Percentiles rank a stretch among this genome's conserved stretches.
These are phyloP conservation scores for Aspergillus felis DNA, from an alignment of 2,329 filamentous ascomycete genomes.

Conservation along the genomic window DNA sequence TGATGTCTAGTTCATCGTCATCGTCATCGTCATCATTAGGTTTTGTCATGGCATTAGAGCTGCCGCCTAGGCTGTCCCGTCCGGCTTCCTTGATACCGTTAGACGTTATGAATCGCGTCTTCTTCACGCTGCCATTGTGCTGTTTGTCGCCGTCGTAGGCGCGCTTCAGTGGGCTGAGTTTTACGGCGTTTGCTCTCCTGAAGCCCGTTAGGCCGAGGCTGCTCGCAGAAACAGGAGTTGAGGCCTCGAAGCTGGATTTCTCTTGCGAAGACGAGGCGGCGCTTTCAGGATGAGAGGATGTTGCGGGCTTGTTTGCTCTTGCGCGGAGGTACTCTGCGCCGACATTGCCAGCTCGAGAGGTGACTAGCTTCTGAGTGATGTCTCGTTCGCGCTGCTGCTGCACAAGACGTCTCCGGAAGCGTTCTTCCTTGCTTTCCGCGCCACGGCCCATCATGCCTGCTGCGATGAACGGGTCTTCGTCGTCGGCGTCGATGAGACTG, in stretches of 20 bases:
- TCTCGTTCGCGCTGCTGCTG: slow-evolving; percentile 44
- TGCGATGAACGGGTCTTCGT: slow-evolving; percentile 41
- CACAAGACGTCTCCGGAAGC: slow-evolving; percentile 39
- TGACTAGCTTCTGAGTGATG: slow-evolving; percentile 40
- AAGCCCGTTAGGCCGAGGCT: slow-evolving; percentile 23
- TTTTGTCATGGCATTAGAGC: slow-evolving; percentile 35
- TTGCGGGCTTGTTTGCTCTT: slow-evolving; percentile 22
- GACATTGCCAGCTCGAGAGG: slow-evolving; percentile 30
- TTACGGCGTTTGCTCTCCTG: slow-evolving; percentile 37
- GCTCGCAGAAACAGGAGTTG: slow-evolving; percentile 9
- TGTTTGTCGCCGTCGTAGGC: slow-evolving; percentile 32
- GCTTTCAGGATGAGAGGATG: slow-evolving; percentile 4
- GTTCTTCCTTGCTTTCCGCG: slow-evolving; percentile 39
- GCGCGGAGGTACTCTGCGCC: slow-evolving; percentile 45
- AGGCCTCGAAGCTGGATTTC: slow-evolving; percentile 6
- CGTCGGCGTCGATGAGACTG: slow-evolving; percentile 38
- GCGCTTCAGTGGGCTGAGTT: slow-evolving; percentile 40
- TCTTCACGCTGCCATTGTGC: slow-evolving; percentile 47
- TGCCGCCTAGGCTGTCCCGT: slow-evolving; percentile 63
- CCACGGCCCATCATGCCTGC: slow-evolving; percentile 39
- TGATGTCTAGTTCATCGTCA: slow-evolving; percentile 49
- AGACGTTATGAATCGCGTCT: slow-evolving; percentile 74
- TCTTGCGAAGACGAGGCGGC: slow-evolving; percentile 5
- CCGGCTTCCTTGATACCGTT: slow-evolving; percentile 75
- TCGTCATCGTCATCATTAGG: slow-evolving; percentile 51